Evolutionary conservation across 306 rosid genomes (phyloP).

Genomic region (Vigna unguiculata): DNA sequence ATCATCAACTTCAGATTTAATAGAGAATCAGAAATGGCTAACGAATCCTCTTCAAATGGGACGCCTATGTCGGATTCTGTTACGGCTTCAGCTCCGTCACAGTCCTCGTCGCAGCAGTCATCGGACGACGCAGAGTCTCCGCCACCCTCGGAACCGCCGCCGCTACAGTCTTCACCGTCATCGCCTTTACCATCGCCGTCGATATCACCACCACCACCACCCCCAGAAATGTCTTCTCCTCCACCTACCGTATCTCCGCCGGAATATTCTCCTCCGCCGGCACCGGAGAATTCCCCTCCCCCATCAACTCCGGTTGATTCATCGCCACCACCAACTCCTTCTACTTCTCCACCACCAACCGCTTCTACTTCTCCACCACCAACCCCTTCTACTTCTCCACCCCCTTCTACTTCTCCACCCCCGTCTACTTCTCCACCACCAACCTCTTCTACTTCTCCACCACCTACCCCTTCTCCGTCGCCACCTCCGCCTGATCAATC

Average conservation of each 20-base stretch:
- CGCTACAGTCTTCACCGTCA: neutral
- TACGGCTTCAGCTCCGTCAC: slow-evolving; percentile 22
- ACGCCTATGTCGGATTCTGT: neutral
- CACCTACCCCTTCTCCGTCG: neutral
- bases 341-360: neutral
- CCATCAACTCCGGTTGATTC: neutral
- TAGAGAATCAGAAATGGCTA: slow-evolving; percentile 53
- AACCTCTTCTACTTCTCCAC: too few species aligned
- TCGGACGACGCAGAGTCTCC: neutral
- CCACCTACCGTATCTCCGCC: neutral
- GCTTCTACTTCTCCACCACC: slow-evolving; percentile 35
- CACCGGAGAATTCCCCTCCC: neutral
- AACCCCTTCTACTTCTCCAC: neutral
- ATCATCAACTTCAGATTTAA: slow-evolving; percentile 28
- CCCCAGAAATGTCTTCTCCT: slow-evolving; percentile 4
- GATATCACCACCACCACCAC: slow-evolving; percentile 12
- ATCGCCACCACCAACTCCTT: neutral
- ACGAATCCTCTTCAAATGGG: neutral
- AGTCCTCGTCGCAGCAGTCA: neutral
- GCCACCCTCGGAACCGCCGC: slow-evolving; percentile 18
- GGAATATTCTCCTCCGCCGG: neutral
- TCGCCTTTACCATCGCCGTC: neutral
- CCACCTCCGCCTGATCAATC: neutral
- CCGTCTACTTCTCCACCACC: too few species aligned
- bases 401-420: neutral